Conservation (phyloP, 78 protist genomes). For the Dictyostelium citrinum region DNA sequence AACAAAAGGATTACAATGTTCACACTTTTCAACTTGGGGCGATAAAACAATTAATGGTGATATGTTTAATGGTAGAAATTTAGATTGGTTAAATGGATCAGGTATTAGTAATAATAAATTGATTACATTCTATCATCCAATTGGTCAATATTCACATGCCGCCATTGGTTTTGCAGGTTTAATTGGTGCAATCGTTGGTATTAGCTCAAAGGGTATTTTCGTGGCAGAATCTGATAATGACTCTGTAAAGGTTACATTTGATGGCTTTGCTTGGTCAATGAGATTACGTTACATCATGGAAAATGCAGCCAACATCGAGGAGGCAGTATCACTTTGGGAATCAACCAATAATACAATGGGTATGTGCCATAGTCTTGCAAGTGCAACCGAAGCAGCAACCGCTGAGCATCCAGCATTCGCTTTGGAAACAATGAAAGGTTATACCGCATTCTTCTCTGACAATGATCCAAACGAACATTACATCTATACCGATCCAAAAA, state of each 20-base stretch:
- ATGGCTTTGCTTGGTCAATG: conserved; percentile 80
- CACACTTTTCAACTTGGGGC: conserved; percentile 77
- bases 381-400: conserved; percentile 5
- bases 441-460: conserved; percentile 76
- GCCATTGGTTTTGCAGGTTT: conserved; percentile 68
- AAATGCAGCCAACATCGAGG: conserved; percentile 38
- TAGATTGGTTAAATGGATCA: conserved; percentile 77
- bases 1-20: conserved; percentile 41
- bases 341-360: conserved; percentile 83
- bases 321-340: conserved; percentile 44
- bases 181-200: conserved; percentile 81
- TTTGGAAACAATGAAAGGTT: conserved; percentile 75
- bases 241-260: conserved; percentile 46
- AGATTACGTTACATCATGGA: conserved; percentile 79
- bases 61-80: conserved; percentile 77
- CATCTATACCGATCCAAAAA: not conserved
- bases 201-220: conserved; percentile 62
- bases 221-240: conserved; percentile 79
- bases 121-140: conserved; percentile 66
- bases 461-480: conserved; percentile 68
- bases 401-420: conserved; percentile 63
- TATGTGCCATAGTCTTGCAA: conserved; percentile 60
- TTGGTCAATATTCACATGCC: not conserved
- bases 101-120: conserved; percentile 77
- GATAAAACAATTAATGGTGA: conserved; percentile 40